These are phyloP conservation scores for Rhododendron mucronatum DNA, from an alignment of 148 eudicot species.

Conservation along the genomic window DNA sequence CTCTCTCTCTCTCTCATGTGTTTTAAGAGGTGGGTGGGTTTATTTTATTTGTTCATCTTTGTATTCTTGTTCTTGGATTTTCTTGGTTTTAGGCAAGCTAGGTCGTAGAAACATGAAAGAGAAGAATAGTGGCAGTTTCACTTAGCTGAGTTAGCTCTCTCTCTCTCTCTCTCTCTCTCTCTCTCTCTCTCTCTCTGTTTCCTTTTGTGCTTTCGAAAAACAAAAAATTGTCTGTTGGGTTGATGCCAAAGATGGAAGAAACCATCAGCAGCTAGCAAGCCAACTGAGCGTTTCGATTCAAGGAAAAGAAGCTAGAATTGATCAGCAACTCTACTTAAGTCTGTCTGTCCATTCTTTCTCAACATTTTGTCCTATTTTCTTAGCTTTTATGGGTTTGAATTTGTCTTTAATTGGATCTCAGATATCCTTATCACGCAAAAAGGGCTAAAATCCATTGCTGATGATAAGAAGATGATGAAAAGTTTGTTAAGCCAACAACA, in stretches of 20 bases:
- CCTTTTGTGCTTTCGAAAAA: conserved; percentile 18
- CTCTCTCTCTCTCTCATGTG: conserved; percentile 18
- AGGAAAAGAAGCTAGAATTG: conserved; percentile 8
- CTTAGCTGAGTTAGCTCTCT: not conserved
- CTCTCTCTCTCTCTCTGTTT: conserved; percentile 12
- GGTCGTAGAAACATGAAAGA: conserved; percentile 17
- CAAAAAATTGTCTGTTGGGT: conserved; percentile 56
- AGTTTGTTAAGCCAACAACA: conserved; percentile 26
- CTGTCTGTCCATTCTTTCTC: not conserved
- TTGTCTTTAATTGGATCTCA: conserved; percentile 28
- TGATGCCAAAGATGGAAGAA: conserved; percentile 62
- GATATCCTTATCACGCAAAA: conserved; percentile 17
- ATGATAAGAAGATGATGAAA: conserved; percentile 39
- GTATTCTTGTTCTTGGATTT: conserved; percentile 33
- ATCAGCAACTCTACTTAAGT: not conserved
- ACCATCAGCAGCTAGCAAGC: conserved; percentile 21
- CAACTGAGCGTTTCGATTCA: conserved; percentile 29
- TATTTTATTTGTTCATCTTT: conserved; percentile 26
- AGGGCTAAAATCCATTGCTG: conserved; percentile 6
- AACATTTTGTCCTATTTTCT: conserved; percentile 13
- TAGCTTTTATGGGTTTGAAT: conserved; percentile 23
- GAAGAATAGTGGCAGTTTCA: conserved; percentile 30
- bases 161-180: conserved; percentile 18
- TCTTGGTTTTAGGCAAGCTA: conserved; percentile 35
- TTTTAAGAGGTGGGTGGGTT: conserved; percentile 13